Evolutionary conservation across 768 basidiomycete species (phyloP), one percentile per base, ranked within the genome.

Genomic region (Podaxis sp.): DNA sequence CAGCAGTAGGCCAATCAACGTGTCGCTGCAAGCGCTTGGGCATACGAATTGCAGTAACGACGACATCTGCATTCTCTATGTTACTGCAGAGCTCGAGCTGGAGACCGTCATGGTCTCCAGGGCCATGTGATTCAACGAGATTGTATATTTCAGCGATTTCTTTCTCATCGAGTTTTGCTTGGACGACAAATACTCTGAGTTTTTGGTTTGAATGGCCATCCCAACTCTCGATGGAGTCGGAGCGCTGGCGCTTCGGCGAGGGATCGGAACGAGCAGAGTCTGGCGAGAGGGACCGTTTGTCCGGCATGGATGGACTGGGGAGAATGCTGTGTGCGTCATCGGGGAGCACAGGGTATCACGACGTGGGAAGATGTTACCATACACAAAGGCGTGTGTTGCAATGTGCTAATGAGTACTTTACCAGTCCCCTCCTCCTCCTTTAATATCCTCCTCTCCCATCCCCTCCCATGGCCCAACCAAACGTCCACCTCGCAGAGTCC

Each of bases 21-120:
- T 93, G 90, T 54, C 91, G 78, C 72, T 91, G 86, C 1, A 93
- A 74, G 2, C 92, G 81, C 63, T 81, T 81, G 66, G 79, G 79
- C 85, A 91, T 92, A 37, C 71, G 79, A 27, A 92, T 77, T 17
- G 77, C 81, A 4, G 91, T 90, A 59, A 94, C 69, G 41, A 93
- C 74, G 37, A 92, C 75, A 56, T 92, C 83, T 4, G 89, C 86
- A 11, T 83, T 79, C 15, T 78, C 72, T 2, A 75, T 64, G 41
- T 81, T 68, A 15, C 66, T 64, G 59, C 80, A 80, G 33, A 82
- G 68, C 57, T 77, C 70, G n/a, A 74, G 59, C 11, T 66, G 63
- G 46, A 69, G 57, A 29, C 63, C 27, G 12, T 53, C 33, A 62
- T 25, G 27, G 58, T 57, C 50, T 40, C 46, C 22, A 43, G 47